These are phyloP conservation scores for Yarrowia keelungensis DNA, from an alignment of 805 yeast genomes.

Conservation along the genomic window DNA sequence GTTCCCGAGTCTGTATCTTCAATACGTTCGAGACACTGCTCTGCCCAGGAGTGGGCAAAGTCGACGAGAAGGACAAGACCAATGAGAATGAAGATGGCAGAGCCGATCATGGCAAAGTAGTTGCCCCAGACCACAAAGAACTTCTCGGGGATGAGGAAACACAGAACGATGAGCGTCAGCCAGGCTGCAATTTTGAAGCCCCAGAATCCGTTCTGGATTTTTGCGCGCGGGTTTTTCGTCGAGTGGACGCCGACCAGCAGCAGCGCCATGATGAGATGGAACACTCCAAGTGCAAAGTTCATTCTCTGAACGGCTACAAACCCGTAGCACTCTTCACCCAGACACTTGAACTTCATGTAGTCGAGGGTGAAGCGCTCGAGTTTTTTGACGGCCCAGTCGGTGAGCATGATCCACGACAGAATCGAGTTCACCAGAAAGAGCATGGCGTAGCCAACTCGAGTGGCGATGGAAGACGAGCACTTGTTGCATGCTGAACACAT, in stretches of 20 bases:
- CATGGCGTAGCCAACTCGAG: constrained; percentile 85
- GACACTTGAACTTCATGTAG: constrained; percentile 72
- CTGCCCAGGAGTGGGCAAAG: constrained; percentile 99
- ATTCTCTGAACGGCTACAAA: constrained; percentile 94
- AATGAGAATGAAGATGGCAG: constrained; percentile 83
- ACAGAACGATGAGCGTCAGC: constrained; percentile 60
- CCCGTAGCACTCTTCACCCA: constrained; percentile 85
- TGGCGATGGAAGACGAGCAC: constrained; percentile 76
- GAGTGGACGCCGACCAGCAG: constrained; percentile 76
- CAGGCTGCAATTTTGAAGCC: constrained; percentile 70
- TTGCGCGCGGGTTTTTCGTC: constrained; percentile 76
- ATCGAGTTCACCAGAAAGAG: constrained; percentile 78
- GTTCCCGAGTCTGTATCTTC: constrained; percentile 72
- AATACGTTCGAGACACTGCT: constrained; percentile 86
- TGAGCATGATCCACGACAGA: constrained; percentile 89
- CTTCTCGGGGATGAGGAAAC: constrained; percentile 83
- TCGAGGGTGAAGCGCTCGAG: constrained; percentile 76
- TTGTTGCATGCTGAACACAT: constrained; percentile 64
- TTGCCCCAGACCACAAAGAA: constrained; percentile 93
- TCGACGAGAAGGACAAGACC: constrained; percentile 92
- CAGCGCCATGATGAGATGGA: constrained; percentile 75
- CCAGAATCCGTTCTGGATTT: constrained; percentile 94
- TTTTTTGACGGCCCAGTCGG: constrained; percentile 76
- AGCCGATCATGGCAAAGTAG: constrained; percentile 81
- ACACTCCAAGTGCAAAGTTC: constrained; percentile 82